Evolutionary conservation across 2,329 filamentous ascomycete genomes (phyloP).

Genomic region (Fusarium nisikadoi): DNA sequence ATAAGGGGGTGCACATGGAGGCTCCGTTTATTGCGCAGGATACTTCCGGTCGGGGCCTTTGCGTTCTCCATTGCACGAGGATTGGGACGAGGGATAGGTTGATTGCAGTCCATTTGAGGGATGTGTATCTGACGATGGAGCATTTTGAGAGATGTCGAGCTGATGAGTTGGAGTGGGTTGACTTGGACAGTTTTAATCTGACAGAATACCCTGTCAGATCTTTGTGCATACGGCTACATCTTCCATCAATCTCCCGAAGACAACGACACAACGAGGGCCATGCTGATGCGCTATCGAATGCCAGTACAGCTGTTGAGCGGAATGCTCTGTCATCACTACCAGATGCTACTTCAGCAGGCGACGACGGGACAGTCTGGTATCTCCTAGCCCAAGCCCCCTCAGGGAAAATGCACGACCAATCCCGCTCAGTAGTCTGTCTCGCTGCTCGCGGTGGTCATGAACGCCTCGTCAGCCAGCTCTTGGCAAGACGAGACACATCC

Average conservation of each 20-base stretch:
- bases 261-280: fast-evolving
- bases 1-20: constrained; percentile 14
- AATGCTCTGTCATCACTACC: not conserved
- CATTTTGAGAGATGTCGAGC: constrained; percentile 13
- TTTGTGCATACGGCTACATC: not conserved
- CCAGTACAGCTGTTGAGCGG: fast-evolving
- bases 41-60: not conserved
- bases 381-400: not conserved
- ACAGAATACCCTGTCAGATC: not conserved
- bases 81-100: not conserved
- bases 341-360: not conserved
- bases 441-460: constrained; percentile 9
- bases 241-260: fast-evolving
- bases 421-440: not conserved
- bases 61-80: constrained; percentile 6
- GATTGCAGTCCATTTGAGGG: not conserved
- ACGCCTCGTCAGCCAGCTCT: not conserved
- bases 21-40: constrained; percentile 1
- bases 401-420: fast-evolving
- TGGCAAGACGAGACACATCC: constrained; percentile 9
- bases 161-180: not conserved
- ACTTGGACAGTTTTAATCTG: not conserved
- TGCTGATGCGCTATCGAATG: fast-evolving
- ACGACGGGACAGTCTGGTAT: constrained; percentile 5
- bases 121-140: constrained; percentile 19